These are phyloP conservation scores for Fusarium heterosporum DNA, from an alignment of 2,329 filamentous ascomycete species.

Conservation along the genomic window DNA sequence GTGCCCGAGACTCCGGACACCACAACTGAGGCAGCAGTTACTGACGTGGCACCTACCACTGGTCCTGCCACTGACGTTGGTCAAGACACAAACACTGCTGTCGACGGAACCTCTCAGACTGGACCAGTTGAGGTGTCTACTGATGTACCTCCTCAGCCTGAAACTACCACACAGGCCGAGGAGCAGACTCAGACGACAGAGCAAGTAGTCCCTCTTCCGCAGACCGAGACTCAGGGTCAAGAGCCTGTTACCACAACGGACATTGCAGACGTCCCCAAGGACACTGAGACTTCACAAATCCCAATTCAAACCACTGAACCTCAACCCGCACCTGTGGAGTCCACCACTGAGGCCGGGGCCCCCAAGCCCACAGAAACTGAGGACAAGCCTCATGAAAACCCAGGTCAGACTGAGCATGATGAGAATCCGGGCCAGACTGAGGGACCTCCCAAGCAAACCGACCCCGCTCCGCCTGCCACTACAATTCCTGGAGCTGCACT, in stretches of 20 bases:
- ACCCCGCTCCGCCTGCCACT: background rate
- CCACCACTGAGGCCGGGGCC: background rate
- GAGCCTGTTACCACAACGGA: background rate
- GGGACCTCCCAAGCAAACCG: background rate
- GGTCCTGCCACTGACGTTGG: background rate
- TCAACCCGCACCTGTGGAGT: background rate
- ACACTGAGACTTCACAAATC: background rate
- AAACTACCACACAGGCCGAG: background rate
- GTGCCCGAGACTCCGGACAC: background rate
- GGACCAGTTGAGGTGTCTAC: background rate
- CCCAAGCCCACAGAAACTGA: background rate
- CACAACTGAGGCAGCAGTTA: background rate
- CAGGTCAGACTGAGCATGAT: background rate
- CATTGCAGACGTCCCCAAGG: background rate
- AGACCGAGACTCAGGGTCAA: background rate
- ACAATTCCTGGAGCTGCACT: background rate
- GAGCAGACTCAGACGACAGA: background rate
- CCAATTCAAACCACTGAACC: background rate
- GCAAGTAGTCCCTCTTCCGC: background rate
- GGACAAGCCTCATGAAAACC: background rate
- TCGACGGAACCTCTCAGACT: background rate
- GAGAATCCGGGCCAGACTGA: background rate
- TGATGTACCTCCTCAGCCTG: background rate
- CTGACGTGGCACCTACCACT: background rate
- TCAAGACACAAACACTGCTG: background rate